Evolutionary conservation across 805 yeast species (phyloP).

Genomic region (Candida coleopterorum): DNA sequence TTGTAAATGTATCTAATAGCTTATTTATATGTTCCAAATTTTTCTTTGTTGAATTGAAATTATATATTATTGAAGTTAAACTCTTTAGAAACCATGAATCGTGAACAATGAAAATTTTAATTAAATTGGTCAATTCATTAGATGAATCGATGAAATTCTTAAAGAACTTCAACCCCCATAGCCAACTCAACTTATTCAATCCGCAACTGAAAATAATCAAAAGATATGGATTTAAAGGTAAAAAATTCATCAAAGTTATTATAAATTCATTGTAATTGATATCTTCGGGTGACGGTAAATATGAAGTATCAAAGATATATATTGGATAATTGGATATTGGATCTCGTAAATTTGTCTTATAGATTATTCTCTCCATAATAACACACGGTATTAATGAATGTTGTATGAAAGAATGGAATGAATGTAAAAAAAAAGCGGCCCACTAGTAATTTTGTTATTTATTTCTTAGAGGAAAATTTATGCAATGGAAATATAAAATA

Average conservation of each 20-base stretch:
- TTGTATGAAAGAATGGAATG: no score
- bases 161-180: conserved; percentile 57
- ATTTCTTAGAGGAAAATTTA: background rate
- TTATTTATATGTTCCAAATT: conserved; percentile 23
- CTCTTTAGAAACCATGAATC: conserved; percentile 88
- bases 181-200: conserved; percentile 60
- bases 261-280: conserved; percentile 47
- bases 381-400: no score
- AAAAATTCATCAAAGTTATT: conserved; percentile 46
- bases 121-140: conserved; percentile 40
- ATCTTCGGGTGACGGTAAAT: conserved; percentile 57
- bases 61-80: conserved; percentile 63
- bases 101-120: conserved; percentile 74
- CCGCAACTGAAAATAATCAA: conserved; percentile 82
- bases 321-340: conserved; percentile 66
- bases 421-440: no score
- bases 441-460: background rate
- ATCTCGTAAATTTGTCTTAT: conserved; percentile 57
- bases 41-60: conserved; percentile 42
- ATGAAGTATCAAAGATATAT: conserved; percentile 79
- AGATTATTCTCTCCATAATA: conserved; percentile 44
- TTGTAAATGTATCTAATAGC: conserved; percentile 22
- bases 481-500: background rate
- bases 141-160: conserved; percentile 51
- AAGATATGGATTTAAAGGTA: conserved; percentile 63